phyloP scores from a whole-genome alignment of 208 protist genomes.

The Leishmania aethiopica region DNA sequence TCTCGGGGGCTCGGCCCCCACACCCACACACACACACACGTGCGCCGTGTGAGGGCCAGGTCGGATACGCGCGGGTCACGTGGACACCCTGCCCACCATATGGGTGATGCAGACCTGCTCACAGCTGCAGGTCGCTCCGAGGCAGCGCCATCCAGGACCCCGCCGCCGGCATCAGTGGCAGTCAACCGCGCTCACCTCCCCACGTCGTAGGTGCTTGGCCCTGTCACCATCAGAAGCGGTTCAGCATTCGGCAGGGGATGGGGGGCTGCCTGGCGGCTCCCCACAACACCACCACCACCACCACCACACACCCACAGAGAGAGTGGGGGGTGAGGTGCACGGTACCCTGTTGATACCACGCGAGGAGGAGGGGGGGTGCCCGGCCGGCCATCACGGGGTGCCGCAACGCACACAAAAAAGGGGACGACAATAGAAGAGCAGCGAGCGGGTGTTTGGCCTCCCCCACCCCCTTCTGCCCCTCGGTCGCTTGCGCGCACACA shows the following conservation, averaged over 20 bases:
- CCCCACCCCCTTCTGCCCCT: no score
- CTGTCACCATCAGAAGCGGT: neutral
- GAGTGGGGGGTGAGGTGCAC: neutral
- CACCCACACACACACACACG: no score
- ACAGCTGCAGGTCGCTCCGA: neutral
- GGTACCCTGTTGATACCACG: neutral
- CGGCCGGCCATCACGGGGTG: no score
- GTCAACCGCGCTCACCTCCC: neutral
- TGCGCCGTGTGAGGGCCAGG: no score
- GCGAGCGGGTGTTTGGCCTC: no score
- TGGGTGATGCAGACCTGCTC: no score
- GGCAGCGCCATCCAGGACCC: neutral
- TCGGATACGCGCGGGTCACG: no score
- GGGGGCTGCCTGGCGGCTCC: neutral
- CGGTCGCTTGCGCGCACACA: no score
- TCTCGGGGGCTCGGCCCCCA: no score
- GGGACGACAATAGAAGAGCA: neutral
- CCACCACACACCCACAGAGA: neutral
- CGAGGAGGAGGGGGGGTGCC: neutral
- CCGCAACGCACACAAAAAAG: neutral
- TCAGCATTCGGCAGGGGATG: neutral
- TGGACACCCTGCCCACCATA: no score
- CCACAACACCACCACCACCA: neutral
- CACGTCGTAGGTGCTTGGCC: neutral
- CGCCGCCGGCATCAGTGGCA: neutral